Evolutionary conservation across 23 red algal species (phyloP), one percentile per base, ranked within the genome.

Genomic region (Rhodosorus marinus): DNA sequence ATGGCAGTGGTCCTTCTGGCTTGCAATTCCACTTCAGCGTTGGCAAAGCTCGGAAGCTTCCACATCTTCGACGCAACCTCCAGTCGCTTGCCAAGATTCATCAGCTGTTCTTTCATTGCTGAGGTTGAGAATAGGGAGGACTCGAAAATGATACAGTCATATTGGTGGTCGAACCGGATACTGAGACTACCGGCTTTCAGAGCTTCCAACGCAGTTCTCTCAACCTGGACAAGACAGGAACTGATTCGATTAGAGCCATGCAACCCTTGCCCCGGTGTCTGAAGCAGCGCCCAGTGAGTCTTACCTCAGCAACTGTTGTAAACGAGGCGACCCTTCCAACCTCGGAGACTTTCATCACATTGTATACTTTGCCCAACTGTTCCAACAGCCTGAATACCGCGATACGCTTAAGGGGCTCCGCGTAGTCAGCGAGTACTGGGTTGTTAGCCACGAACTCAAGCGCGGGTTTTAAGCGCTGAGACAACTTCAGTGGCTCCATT

Each of bases 151-250:
- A 95, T 65, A 45, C 76, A 82, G 3, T 68, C 63, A 20, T 59
- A 67, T 24, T 70, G 90, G 54, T 84, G 72, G 60, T 98, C 90
- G 33, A 98, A 75, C 20, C 90, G 66, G 1, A 98, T 49, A 7
- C 64, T 57, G 20, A 98, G 52, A 3, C 65, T 66, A n/a, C 72
- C 42, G 35, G 90, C 77, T 48, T 84, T 83, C 32, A 98, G 51
- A 2, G 60, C 70, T 23, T 76, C 81, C 32, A 98, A 52, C 5
- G 72, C 79, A 21, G 74, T 76, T 17, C 63, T 57, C 60, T 98
- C 76, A 17, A 80, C 75, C 51, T 98, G 68, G n/a, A n/a, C n/a
- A n/a, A n/a, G n/a, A n/a, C n/a, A n/a, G n/a, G n/a, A n/a, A n/a
- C n/a, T n/a, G n/a, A n/a, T n/a, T n/a, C n/a, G n/a, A n/a, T n/a